A percentile compares a stretch with the other conserved stretches of the same genome.
Conservation (phyloP, 148 eudicot genomes). For the Nepenthes gracilis region DNA sequence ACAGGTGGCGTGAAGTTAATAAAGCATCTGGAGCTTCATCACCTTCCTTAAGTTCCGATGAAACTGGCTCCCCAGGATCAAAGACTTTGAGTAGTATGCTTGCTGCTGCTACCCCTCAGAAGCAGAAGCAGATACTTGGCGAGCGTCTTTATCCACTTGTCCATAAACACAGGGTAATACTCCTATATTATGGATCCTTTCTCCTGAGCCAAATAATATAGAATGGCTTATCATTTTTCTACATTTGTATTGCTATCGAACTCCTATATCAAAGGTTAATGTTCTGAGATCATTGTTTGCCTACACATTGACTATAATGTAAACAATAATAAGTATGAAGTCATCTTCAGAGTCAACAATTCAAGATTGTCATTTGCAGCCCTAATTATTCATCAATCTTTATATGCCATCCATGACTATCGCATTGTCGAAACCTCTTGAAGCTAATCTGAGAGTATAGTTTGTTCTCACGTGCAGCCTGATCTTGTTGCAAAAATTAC, state of each 20-base stretch:
- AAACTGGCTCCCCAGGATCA: slow-evolving; percentile 20
- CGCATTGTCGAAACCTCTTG: too few species aligned
- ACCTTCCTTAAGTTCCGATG: slow-evolving; percentile 3
- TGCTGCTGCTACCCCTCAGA: slow-evolving; percentile 50
- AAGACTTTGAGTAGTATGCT: slow-evolving; percentile 56
- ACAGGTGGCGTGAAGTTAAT: slow-evolving; percentile 19
- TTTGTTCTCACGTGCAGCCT: slow-evolving; percentile 26
- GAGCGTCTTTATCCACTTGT: slow-evolving; percentile 69
- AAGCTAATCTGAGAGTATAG: not conserved
- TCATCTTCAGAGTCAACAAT: too few species aligned
- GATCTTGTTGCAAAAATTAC: slow-evolving; percentile 68
- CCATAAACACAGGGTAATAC: slow-evolving; percentile 35
- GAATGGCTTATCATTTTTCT: too few species aligned
- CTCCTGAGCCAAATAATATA: too few species aligned
- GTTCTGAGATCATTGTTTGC: too few species aligned
- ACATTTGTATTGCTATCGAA: too few species aligned
- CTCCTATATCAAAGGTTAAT: too few species aligned
- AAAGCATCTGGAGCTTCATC: slow-evolving; percentile 14
- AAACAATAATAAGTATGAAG: too few species aligned
- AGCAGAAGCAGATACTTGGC: slow-evolving; percentile 60
- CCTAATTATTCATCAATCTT: too few species aligned
- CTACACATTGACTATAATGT: too few species aligned
- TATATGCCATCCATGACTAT: too few species aligned
- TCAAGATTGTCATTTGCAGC: too few species aligned
- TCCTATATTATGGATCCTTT: not conserved